Evolutionary conservation across 768 basidiomycete genomes (phyloP).

Genomic region (Leccinum incarnatum): DNA sequence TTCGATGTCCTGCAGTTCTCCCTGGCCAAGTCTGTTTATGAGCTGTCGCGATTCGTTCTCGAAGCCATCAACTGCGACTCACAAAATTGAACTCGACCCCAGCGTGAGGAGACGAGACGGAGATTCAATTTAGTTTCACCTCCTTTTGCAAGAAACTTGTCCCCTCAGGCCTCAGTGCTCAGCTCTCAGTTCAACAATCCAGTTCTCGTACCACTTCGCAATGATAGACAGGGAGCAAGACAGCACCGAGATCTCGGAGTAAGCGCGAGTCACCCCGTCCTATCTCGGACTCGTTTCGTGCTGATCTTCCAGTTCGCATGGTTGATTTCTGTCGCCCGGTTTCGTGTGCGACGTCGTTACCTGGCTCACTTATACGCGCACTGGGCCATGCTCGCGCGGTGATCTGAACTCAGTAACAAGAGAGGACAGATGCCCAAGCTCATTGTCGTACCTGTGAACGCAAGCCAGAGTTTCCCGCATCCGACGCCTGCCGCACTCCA

Average conservation of each 20-base stretch:
- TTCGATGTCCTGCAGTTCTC: too few species aligned
- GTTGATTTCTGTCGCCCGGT: neutral
- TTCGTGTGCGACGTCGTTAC: neutral
- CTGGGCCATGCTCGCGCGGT: neutral
- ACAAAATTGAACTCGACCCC: too few species aligned
- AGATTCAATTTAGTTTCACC: too few species aligned
- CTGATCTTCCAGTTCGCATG: conserved; percentile 12
- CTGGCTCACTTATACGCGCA: neutral
- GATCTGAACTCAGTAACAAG: conserved; percentile 45
- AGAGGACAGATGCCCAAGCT: conserved; percentile 67
- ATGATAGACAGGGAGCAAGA: conserved; percentile 8
- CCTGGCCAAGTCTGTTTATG: too few species aligned
- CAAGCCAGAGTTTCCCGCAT: conserved; percentile 33
- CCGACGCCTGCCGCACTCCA: too few species aligned
- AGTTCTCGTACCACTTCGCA: too few species aligned
- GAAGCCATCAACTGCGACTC: too few species aligned
- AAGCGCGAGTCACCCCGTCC: too few species aligned
- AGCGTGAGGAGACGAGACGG: too few species aligned
- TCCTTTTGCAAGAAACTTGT: too few species aligned
- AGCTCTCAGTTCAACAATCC: too few species aligned
- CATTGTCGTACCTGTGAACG: conserved; percentile 41
- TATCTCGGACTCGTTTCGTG: conserved; percentile 3
- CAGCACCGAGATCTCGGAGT: conserved; percentile 58
- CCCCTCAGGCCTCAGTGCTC: too few species aligned
- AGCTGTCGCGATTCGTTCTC: neutral